Percentiles rank a stretch among this genome's conserved stretches.
These are phyloP conservation scores for Catunica adiposa DNA, from an alignment of 2,329 filamentous ascomycete genomes.

Conservation along the genomic window DNA sequence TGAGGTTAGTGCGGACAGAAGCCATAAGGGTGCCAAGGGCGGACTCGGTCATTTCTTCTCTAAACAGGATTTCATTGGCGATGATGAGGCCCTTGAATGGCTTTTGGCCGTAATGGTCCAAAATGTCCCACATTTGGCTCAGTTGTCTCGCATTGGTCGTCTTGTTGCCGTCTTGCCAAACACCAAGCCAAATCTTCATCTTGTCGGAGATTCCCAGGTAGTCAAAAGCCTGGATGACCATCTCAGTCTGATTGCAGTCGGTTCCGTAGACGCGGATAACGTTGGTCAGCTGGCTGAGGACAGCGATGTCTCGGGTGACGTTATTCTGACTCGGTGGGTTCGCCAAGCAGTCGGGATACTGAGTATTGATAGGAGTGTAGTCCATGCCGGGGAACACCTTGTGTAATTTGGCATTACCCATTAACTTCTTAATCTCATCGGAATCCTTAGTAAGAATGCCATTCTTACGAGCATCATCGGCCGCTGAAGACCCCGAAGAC, in stretches of 20 bases:
- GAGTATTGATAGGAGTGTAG: slow-evolving; percentile 81
- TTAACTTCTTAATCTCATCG: slow-evolving; percentile 58
- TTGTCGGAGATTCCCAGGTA: slow-evolving; percentile 50
- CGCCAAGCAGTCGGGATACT: slow-evolving; percentile 68
- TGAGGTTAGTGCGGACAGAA: slow-evolving; percentile 57
- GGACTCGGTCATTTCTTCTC: slow-evolving; percentile 53
- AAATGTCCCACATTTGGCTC: slow-evolving; percentile 64
- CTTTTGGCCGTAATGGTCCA: slow-evolving; percentile 48
- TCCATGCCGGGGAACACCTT: slow-evolving; percentile 92
- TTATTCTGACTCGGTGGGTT: slow-evolving; percentile 84
- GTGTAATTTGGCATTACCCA: slow-evolving; percentile 69
- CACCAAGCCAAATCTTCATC: slow-evolving; percentile 85
- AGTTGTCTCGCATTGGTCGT: slow-evolving; percentile 78
- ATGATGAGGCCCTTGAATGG: slow-evolving; percentile 73
- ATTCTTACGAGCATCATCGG: slow-evolving; percentile 42
- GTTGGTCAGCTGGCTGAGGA: slow-evolving; percentile 80
- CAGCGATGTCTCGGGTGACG: slow-evolving; percentile 75
- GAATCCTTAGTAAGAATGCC: slow-evolving; percentile 62
- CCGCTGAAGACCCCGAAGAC: slow-evolving; percentile 28
- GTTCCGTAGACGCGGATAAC: slow-evolving; percentile 81
- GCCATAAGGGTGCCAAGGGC: slow-evolving; percentile 47
- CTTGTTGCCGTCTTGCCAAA: slow-evolving; percentile 73
- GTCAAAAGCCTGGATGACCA: slow-evolving; percentile 72
- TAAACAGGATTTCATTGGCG: slow-evolving; percentile 65
- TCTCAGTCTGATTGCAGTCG: slow-evolving; percentile 93